Evolutionary conservation across 1,284 basidiomycete genomes (phyloP).

Genomic region (Takashimella koratensis): DNA sequence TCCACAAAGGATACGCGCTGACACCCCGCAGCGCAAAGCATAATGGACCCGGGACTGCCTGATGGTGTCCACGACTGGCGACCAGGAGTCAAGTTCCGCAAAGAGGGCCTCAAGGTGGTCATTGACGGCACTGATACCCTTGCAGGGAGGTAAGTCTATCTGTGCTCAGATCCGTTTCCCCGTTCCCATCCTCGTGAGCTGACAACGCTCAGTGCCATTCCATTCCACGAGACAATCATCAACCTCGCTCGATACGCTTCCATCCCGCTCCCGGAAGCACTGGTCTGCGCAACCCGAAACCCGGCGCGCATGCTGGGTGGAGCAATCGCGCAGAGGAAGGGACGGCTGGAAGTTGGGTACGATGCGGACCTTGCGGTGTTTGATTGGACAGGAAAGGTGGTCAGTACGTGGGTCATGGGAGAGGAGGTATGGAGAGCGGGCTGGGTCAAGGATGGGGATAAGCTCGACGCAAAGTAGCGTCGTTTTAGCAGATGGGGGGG

Average conservation of each 20-base stretch:
- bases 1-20: background rate
- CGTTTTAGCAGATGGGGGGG: conserved; percentile 20
- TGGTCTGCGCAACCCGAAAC: conserved; percentile 77
- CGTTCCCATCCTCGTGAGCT: conserved; percentile 3
- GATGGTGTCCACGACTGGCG: conserved; percentile 87
- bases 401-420: conserved; percentile 76
- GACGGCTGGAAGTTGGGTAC: conserved; percentile 69
- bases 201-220: conserved; percentile 59
- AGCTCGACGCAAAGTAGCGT: conserved; percentile 1
- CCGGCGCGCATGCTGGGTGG: conserved; percentile 75
- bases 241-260: conserved; percentile 79
- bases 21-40: conserved; percentile 64
- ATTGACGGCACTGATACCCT: conserved; percentile 80
- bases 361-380: conserved; percentile 80
- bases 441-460: background rate
- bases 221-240: conserved; percentile 74
- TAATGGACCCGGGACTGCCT: conserved; percentile 74
- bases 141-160: conserved; percentile 64
- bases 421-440: conserved; percentile 55
- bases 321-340: conserved; percentile 64
- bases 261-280: conserved; percentile 73
- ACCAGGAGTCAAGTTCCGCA: conserved; percentile 63
- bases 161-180: conserved; percentile 7
- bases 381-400: conserved; percentile 62
- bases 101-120: conserved; percentile 74